Base-by-base conservation (phyloP, 345 rosid species). In the Syzygium aromaticum region DNA sequence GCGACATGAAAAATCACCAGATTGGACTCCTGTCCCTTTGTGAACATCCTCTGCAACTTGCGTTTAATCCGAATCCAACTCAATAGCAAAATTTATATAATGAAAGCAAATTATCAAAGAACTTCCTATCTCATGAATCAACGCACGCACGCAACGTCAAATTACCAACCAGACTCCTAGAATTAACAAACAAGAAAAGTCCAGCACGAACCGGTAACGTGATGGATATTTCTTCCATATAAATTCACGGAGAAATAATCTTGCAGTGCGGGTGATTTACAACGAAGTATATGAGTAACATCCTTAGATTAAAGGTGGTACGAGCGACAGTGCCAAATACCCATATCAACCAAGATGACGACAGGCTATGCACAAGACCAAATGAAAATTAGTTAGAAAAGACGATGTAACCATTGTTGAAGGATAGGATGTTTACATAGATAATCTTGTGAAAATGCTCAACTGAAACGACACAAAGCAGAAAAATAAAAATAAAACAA, bases 1-100 rank as follows among this genome's bases (percentile, higher is more conserved):
- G 33, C 83, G 82, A 87, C 82, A 87, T 52, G 85, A 89, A 77
- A 84, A 63, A 82, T 11, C 49, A 87, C 49, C 86, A 25, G 77
- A 67, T 73, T 43, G 77, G 51, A 86, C 57, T 84, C 25, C 63
- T 21, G 51, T 43, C 33, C 51, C 52, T 90, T 78, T 43, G 9
- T 12, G 28, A 21, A 54, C 33, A 51, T 77, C n/a, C 57, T 88
- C 56, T 78, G 30, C 86, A 52, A 43, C 46, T 43, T 43, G 46
- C 46, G 7, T 43, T 43, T 43, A 43, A 43, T 43, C 46, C 6
- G 46, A 43, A 43, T 43, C 3, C 3, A 43, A 6, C 46, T 43
- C 46, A 6, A 43, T 3, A 43, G 7, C 46, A 43, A 43, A 3
- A 43, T 43, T 43, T 43, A 43, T 43, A 43, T 43, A 43, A 43